Evolutionary conservation across 495 filamentous ascomycete genomes (phyloP).

Genomic region (Xylaria cubensis): DNA sequence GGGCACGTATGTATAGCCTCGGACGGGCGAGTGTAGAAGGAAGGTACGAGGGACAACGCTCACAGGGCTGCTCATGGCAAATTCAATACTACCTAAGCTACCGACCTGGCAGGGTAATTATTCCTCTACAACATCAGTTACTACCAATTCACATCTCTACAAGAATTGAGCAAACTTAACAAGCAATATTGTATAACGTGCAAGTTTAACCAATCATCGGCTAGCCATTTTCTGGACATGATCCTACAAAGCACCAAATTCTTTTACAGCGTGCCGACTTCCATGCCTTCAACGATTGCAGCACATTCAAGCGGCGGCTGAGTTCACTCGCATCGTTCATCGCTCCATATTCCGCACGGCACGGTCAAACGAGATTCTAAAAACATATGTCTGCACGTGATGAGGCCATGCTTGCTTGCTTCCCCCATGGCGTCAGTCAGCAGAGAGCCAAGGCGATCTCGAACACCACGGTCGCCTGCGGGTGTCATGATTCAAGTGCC

Average conservation of each 20-base stretch:
- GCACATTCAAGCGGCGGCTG: background rate
- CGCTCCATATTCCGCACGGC: background rate
- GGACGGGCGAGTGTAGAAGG: background rate
- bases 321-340: background rate
- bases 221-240: no score
- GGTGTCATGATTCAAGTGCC: background rate
- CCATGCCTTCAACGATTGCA: background rate
- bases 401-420: background rate
- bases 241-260: no score
- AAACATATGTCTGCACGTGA: background rate
- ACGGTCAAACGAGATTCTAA: background rate
- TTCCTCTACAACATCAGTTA: background rate
- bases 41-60: background rate
- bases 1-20: background rate
- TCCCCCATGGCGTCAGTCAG: constrained; percentile 3
- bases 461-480: background rate
- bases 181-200: background rate
- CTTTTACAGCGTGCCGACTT: background rate
- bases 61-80: background rate
- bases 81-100: background rate
- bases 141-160: background rate
- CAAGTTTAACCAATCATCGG: no score
- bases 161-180: background rate
- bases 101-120: no score
- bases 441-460: background rate